These are phyloP conservation scores for Populus tomentosa DNA, from an alignment of 441 rosid species.

Conservation along the genomic window DNA sequence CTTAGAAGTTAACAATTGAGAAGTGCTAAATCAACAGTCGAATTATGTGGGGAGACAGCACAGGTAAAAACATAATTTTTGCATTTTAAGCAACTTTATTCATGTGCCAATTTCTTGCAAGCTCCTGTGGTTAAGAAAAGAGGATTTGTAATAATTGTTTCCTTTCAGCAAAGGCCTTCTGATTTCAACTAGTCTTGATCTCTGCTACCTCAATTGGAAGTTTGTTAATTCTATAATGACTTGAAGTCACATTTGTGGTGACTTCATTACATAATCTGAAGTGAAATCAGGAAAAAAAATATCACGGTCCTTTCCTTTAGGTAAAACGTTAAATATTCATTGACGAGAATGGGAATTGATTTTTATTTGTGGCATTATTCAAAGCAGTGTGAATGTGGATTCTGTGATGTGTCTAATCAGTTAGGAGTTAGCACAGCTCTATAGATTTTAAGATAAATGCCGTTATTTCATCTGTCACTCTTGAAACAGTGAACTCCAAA, in stretches of 20 bases:
- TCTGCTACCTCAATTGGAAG: neutral
- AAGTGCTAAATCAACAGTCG: neutral
- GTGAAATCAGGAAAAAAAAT: neutral
- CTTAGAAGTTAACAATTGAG: neutral
- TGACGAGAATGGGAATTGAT: neutral
- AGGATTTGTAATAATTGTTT: neutral
- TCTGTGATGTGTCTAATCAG: conserved; percentile 1
- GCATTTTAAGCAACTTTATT: no score
- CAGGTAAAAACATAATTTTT: no score
- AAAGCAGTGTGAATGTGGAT: neutral
- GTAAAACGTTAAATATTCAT: neutral
- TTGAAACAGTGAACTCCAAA: conserved; percentile 4
- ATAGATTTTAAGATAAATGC: neutral
- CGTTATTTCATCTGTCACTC: conserved; percentile 5
- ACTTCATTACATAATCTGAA: neutral
- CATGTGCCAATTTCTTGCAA: neutral
- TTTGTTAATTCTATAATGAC: neutral
- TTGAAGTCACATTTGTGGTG: neutral
- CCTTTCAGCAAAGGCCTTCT: neutral
- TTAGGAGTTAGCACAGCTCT: neutral
- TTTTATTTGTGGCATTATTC: neutral
- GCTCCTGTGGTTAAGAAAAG: neutral
- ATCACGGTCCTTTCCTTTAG: neutral
- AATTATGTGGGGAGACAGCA: neutral
- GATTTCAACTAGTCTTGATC: neutral